These are phyloP conservation scores for Spizellomyces sp. DNA, from an alignment of 192 early-diverging fungal species.

Conservation along the genomic window DNA sequence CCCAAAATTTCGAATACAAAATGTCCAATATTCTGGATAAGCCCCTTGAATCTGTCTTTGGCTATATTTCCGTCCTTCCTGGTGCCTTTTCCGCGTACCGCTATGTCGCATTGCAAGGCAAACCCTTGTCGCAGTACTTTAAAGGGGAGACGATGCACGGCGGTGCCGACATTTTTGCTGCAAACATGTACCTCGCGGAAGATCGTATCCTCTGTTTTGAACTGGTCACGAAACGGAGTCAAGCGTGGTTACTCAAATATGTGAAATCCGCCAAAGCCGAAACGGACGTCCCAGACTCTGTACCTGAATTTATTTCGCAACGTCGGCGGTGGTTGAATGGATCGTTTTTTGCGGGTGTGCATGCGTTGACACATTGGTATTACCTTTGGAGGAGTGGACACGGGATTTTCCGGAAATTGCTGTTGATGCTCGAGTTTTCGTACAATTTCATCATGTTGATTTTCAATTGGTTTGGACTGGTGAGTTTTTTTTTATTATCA, in stretches of 20 bases:
- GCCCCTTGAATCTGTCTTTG: constrained; percentile 88
- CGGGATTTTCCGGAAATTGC: constrained; percentile 66
- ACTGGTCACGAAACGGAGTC: constrained; percentile 79
- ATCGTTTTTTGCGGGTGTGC: constrained; percentile 90
- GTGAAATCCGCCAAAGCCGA: constrained; percentile 85
- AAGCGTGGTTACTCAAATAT: constrained; percentile 82
- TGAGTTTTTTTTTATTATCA: constrained; percentile 37
- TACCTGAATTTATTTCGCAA: constrained; percentile 95
- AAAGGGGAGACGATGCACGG: constrained; percentile 88
- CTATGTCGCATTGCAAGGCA: constrained; percentile 79
- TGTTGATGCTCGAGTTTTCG: constrained; percentile 76
- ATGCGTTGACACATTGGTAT: constrained; percentile 78
- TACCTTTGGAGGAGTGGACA: constrained; percentile 81
- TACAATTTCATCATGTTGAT: constrained; percentile 81
- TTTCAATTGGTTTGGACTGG: constrained; percentile 90
- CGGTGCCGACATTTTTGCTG: constrained; percentile 76
- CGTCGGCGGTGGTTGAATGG: constrained; percentile 96
- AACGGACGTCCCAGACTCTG: constrained; percentile 90
- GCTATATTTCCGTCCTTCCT: constrained; percentile 85
- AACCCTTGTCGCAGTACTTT: constrained; percentile 81
- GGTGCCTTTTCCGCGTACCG: constrained; percentile 97
- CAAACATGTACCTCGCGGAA: constrained; percentile 91
- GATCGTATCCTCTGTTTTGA: constrained; percentile 97
- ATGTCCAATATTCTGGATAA: constrained; percentile 98
- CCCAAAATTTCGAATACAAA: constrained; percentile 99